Percentiles rank a stretch among this genome's conserved stretches.
Evolutionary conservation across 1,139 yeast genomes (phyloP).

Genomic region (Kurtzmaniella quercitrusa): DNA sequence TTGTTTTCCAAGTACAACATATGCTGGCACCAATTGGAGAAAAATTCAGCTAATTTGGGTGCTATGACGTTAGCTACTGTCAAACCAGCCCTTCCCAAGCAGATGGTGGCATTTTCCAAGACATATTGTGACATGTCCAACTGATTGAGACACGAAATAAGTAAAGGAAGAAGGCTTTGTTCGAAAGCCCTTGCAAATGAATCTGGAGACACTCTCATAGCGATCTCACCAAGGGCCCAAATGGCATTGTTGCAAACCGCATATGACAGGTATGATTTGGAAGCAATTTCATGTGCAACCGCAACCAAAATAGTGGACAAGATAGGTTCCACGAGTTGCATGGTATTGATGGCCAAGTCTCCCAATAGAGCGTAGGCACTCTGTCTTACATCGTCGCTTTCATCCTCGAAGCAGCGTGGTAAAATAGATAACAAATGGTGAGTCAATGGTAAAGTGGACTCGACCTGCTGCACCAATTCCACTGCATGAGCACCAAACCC

Average conservation of each 20-base stretch:
- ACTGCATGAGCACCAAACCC: constrained; percentile 69
- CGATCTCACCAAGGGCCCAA: constrained; percentile 90
- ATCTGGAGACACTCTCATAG: constrained; percentile 50
- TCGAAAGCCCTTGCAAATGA: constrained; percentile 55
- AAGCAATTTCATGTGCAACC: constrained; percentile 64
- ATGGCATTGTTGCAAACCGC: constrained; percentile 84
- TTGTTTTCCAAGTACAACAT: constrained; percentile 67
- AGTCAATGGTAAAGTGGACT: neutral
- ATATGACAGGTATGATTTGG: constrained; percentile 45
- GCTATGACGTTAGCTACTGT: constrained; percentile 54
- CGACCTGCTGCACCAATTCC: constrained; percentile 45
- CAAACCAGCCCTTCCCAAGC: constrained; percentile 85
- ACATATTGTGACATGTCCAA: constrained; percentile 60
- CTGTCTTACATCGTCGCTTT: constrained; percentile 82
- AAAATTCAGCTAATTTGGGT: constrained; percentile 53
- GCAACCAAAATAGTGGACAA: constrained; percentile 56
- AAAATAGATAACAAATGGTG: constrained; percentile 58
- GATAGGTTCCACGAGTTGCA: constrained; percentile 51
- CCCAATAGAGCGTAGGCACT: constrained; percentile 88
- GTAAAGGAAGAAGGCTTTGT: constrained; percentile 52
- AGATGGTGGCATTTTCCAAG: constrained; percentile 85
- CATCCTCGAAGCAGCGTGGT: constrained; percentile 70
- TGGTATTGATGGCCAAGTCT: constrained; percentile 69
- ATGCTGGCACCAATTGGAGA: constrained; percentile 62
- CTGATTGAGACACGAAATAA: constrained; percentile 62